Base-by-base conservation (phyloP, 192 early-diverging fungal genomes). In the Coemansia sp. region DNA sequence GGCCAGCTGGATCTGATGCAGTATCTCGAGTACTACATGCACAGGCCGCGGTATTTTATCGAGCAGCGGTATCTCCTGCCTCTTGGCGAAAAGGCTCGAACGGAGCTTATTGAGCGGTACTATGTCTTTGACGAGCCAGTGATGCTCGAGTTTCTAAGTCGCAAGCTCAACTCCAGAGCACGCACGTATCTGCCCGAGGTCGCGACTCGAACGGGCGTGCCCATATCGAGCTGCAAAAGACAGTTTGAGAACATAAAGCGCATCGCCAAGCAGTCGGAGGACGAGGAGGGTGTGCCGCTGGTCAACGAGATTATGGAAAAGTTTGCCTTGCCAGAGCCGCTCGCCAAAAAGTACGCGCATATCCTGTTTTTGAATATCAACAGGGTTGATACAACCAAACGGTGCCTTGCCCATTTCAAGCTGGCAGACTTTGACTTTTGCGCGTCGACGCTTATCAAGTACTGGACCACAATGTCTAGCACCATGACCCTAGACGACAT, bases 171-270 rank as follows among this genome's bases (percentile, higher is more conserved):
- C 59, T 68, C 66, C 32, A 59, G 66, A 29, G 55, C 66, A 7
- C 66, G 66, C 60, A 68, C 59, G 24, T 61, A 61, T 18, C 22
- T 68, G 48, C 66, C 66, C 32, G 66, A 68, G 27, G 59, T 68
- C 13, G 66, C 66, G 1, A 30, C 52, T 36, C 55, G 49, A 36
- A 61, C 66, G 24, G 60, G 54, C 23, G 54, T 68, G 22, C 59
- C 66, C 4, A 55, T 68, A 11, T 51, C 66, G 16, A 68, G 66
- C 34, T 68, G 66, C 25, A 61, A 61, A 49, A 39, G 66, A 19
- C 66, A 70, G 81, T 86, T 88, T 78, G 87, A 88, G 32, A 88
- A 88, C 60, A 50, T 87, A n/a, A 86, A 83, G 67, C 61, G 87
- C 36, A 82, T 88, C 25, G 83, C 72, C 54, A 87, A 85, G 56